These are phyloP conservation scores for Trichoderma atroviride DNA, from an alignment of 2,329 filamentous ascomycete species.

Conservation along the genomic window DNA sequence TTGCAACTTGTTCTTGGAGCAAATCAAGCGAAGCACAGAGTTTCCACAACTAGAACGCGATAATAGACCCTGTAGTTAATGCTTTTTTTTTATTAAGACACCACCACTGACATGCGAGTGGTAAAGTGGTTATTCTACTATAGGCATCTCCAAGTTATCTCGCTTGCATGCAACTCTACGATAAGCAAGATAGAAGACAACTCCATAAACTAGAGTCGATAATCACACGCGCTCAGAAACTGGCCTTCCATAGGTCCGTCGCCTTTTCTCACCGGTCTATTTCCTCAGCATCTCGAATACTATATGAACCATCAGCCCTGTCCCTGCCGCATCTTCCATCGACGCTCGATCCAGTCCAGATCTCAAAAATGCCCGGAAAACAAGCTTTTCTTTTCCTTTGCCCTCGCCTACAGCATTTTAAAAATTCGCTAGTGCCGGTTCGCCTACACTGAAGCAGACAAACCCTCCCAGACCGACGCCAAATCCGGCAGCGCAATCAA, in stretches of 20 bases:
- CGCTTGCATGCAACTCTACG: not conserved
- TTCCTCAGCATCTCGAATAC: not conserved
- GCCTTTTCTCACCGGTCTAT: not conserved
- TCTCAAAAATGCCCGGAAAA: not conserved
- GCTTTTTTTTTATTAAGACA: not conserved
- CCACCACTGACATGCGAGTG: not conserved
- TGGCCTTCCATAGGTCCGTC: not conserved
- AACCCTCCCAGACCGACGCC: constrained; percentile 21
- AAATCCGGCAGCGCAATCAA: constrained; percentile 17
- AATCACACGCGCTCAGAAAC: constrained; percentile 3
- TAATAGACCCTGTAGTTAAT: not conserved
- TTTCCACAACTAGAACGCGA: not conserved
- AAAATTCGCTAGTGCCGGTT: not conserved
- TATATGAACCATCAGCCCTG: not conserved
- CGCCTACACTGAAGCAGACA: not conserved
- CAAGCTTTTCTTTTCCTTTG: not conserved
- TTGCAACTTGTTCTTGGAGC: not conserved
- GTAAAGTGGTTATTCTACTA: not conserved
- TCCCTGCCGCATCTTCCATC: constrained; percentile 11
- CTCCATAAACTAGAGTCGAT: not conserved
- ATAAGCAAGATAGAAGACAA: not conserved
- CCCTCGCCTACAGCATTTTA: not conserved
- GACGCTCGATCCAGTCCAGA: not conserved
- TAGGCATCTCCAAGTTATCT: not conserved
- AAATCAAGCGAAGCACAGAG: not conserved